Percentiles rank a stretch among this genome's conserved stretches.
phyloP scores from a whole-genome alignment of 257 asterid genomes.

The Salvia hispanica region DNA sequence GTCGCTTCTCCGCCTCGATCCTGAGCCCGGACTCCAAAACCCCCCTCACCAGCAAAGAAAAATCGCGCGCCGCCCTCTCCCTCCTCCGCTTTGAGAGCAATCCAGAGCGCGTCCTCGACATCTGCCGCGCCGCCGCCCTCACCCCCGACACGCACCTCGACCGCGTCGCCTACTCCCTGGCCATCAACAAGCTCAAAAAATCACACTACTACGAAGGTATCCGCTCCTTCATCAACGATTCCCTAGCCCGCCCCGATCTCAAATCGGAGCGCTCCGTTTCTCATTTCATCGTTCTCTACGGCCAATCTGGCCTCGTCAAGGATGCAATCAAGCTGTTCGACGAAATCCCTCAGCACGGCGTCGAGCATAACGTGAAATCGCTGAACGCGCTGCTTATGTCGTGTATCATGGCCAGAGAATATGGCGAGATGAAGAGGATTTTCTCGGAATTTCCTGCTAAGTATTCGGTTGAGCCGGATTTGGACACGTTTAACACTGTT shows the following conservation, averaged over 20 bases:
- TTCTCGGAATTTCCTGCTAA: constrained; percentile 66
- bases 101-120: constrained; percentile 79
- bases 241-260: constrained; percentile 53
- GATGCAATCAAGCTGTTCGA: constrained; percentile 73
- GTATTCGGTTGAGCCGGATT: constrained; percentile 57
- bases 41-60: constrained; percentile 62
- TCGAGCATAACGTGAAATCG: constrained; percentile 48
- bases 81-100: constrained; percentile 76
- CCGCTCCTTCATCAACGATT: constrained; percentile 56
- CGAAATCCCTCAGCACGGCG: constrained; percentile 57
- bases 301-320: constrained; percentile 65
- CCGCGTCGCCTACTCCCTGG: no score
- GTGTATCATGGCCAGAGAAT: constrained; percentile 61
- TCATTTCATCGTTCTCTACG: constrained; percentile 70
- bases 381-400: constrained; percentile 66
- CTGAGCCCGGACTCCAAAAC: constrained; percentile 65
- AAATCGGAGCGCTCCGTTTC: constrained; percentile 53
- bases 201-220: constrained; percentile 60
- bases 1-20: constrained; percentile 55
- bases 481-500: constrained; percentile 67
- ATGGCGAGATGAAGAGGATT: constrained; percentile 74
- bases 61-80: constrained; percentile 75
- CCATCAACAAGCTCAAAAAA: constrained; percentile 17
- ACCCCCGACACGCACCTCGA: constrained; percentile 8
- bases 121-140: constrained; percentile 84